A percentile compares a stretch with the other conserved stretches of the same genome.
Evolutionary conservation across 2,329 filamentous ascomycete species (phyloP).

Genomic region (Ophiostoma perfectum): DNA sequence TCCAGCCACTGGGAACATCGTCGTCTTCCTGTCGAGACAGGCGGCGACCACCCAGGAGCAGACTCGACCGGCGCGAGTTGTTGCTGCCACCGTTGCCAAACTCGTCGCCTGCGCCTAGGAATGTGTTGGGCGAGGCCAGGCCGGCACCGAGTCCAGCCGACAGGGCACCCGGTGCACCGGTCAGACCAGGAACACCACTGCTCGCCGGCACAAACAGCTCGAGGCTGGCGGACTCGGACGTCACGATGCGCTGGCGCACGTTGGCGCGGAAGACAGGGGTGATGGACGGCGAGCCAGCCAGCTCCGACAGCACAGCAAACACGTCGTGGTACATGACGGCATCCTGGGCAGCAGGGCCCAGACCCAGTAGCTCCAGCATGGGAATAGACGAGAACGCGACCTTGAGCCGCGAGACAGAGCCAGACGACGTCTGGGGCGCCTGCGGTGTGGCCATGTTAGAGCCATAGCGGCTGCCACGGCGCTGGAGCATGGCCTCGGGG

Average conservation of each 20-base stretch:
- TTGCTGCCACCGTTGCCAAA: not conserved
- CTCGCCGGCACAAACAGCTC: conserved; percentile 25
- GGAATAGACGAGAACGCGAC: conserved; percentile 38
- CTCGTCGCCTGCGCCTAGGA: not conserved
- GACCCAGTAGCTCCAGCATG: conserved; percentile 44
- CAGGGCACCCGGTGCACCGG: conserved; percentile 6
- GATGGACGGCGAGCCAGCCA: conserved; percentile 40
- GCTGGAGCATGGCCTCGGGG: not conserved
- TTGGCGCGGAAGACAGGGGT: conserved; percentile 41
- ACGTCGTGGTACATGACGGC: conserved; percentile 45
- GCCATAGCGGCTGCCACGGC: not conserved
- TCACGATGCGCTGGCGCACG: conserved; percentile 38
- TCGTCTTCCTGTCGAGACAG: conserved; percentile 9
- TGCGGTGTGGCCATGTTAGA: conserved; percentile 18
- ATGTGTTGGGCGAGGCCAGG: conserved; percentile 18
- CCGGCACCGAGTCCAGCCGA: conserved; percentile 22
- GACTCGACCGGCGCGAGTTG: conserved; percentile 19
- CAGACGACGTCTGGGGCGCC: conserved; percentile 21
- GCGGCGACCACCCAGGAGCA: conserved; percentile 17
- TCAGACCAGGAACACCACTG: conserved; percentile 11
- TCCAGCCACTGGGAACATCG: not conserved
- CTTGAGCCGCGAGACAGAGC: conserved; percentile 31
- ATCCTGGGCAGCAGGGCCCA: conserved; percentile 34
- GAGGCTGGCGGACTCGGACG: conserved; percentile 26
- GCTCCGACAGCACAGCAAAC: conserved; percentile 50